Evolutionary conservation across 2,329 filamentous ascomycete genomes (phyloP), one percentile per base, ranked within the genome.

Genomic region (Alternaria ventricosa): DNA sequence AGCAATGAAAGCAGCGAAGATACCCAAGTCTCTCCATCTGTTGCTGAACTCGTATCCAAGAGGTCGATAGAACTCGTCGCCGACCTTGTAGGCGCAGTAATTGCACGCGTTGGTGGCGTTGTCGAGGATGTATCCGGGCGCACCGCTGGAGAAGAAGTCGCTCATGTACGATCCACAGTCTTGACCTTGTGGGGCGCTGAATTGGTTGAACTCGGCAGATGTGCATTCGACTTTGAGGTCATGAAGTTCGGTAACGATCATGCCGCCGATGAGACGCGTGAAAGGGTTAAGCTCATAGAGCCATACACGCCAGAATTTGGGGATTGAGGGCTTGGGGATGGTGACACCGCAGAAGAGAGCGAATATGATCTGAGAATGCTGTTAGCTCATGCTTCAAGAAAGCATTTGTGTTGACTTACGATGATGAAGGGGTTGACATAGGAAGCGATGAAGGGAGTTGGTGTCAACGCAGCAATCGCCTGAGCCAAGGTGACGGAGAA

Each of bases 331-430:
- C 45, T 89, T 87, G 0, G 93, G 91, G 55, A 96, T 92, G 0
- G 92, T 91, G 65, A 97, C 93, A 79, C 93, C 93, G 74, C 92
- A 96, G 87, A 97, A 96, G 23, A 96, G 86, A 1, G 91, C 87
- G 75, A 96, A 95, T 62, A 90, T 89, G 79, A 94, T 90, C 77
- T 96, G 83, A 76, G 94, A 92, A 22, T 1, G 22, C 3, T 8
- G 41, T 66, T n/a, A 63, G 54, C 20, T 25, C 13, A 15, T 18
- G 13, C 13, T 25, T 41, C 10, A 27, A 28, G 22, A 12, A 4
- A 4, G 30, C 13, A n/a, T 8, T 27, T 15, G 12, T 23, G 18
- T n/a, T 23, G n/a, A 61, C 64, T 66, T 44, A 66, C 64, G 36
- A 71, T 67, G 49, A 69, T 56, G 62, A 74, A 74, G 0, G 94